phyloP scores from a whole-genome alignment of 1,284 basidiomycete species.

The Schizophyllum commune region DNA sequence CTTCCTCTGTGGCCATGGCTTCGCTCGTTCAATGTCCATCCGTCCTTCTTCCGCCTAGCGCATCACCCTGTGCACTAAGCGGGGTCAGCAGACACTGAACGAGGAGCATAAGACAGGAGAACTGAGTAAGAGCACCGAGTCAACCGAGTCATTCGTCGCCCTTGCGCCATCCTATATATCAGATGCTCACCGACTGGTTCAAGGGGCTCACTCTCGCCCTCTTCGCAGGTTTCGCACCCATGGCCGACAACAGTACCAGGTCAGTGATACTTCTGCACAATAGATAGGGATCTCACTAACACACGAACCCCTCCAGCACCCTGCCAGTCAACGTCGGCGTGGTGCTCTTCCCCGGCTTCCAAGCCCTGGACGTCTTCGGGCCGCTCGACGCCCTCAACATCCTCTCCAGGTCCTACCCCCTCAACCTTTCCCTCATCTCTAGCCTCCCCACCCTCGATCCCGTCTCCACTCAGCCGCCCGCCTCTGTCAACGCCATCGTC shows the following conservation, averaged over 20 bases:
- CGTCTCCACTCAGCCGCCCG: slow-evolving; percentile 24
- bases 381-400: slow-evolving; percentile 34
- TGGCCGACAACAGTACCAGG: background rate
- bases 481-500: background rate
- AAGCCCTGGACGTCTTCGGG: slow-evolving; percentile 37
- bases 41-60: too few species aligned
- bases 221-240: background rate
- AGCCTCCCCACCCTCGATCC: slow-evolving; percentile 22
- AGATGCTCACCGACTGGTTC: background rate
- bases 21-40: too few species aligned
- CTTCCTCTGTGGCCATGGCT: too few species aligned
- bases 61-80: too few species aligned
- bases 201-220: background rate
- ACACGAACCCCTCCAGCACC: slow-evolving; percentile 2
- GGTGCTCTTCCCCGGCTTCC: slow-evolving; percentile 28
- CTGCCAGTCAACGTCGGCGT: slow-evolving; percentile 19
- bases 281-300: too few species aligned
- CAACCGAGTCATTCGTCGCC: too few species aligned
- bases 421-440: slow-evolving; percentile 27
- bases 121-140: too few species aligned
- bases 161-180: too few species aligned
- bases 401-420: slow-evolving; percentile 21
- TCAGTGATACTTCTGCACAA: background rate
- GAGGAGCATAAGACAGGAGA: too few species aligned
- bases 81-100: too few species aligned